Evolutionary conservation across 1,284 basidiomycete species (phyloP), one percentile per base, ranked within the genome.

Genomic region (Sanghuangporus sanghuang): DNA sequence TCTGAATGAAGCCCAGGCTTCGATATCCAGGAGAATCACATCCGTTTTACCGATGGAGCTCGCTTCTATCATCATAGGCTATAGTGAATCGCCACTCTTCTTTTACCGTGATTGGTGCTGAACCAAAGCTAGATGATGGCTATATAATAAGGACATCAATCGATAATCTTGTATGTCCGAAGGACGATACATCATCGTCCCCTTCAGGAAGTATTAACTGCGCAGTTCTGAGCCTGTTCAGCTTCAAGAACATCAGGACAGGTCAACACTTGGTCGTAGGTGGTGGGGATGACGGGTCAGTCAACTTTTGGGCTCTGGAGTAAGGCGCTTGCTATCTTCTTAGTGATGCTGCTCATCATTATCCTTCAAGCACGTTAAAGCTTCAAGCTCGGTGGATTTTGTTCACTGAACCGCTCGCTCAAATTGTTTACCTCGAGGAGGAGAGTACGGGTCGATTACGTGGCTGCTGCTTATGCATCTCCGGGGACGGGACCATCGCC

Each of bases 401-500:
- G 9, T 94, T 95, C 71, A 81, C 81, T 2, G 79, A 83, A 0
- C 85, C 88, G 1, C 77, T 95, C 4, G 70, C 75, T 5, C 74
- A 80, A 9, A 83, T 92, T 18, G 73, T 90, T 1, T 79, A 84
- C 63, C 76, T 93, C 48, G 76, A 77, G 3, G 81, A 84, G 36
- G 83, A 86, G 50, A 78, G 79, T 32, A 79, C 79, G 0, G 85
- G 87, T 0, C 80, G 85, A 5, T 71, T 96, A 38, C 80, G 80
- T 55, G 92, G 86, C 2, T 92, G 88, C 71, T 77, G 87, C 1
- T 74, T 96, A 14, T 93, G 90, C 70, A 75, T 93, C 2, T 85
- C 93, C 0, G 72, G 78, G 40, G 93, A 95, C 68, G 94, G 95
- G 0, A 93, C 93, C 0, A 84, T 95, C 54, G 93, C 87, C 0